Conservation (phyloP, 352 stramenopile genomes). For the Globisporangium apiculatum region DNA sequence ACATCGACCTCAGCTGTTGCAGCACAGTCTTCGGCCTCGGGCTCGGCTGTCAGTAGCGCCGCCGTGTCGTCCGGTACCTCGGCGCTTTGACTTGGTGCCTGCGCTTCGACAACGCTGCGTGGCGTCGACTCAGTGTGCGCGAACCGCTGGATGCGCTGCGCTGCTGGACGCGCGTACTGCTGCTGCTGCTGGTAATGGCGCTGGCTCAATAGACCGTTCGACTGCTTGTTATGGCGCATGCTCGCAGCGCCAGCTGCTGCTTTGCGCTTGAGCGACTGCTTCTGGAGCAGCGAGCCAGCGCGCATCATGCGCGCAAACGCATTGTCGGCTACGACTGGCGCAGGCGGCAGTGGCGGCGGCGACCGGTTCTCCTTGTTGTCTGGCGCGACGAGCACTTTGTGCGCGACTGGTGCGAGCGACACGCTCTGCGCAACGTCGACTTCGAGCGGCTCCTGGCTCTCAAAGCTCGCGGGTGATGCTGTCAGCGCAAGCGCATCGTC, state of each 20-base stretch:
- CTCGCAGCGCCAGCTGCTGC: slow-evolving; percentile 13
- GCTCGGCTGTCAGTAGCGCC: too few species aligned
- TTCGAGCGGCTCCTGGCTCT: slow-evolving; percentile 47
- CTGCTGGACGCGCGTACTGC: slow-evolving; percentile 2
- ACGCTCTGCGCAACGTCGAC: slow-evolving; percentile 44
- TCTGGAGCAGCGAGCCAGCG: slow-evolving; percentile 46
- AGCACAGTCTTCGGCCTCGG: background rate
- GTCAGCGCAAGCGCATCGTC: slow-evolving; percentile 4
- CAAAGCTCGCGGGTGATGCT: slow-evolving; percentile 16
- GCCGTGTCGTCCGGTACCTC: background rate
- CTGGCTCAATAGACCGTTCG: background rate
- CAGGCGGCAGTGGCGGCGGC: slow-evolving; percentile 1
- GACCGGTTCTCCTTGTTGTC: slow-evolving; percentile 40
- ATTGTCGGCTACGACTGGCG: slow-evolving; percentile 38
- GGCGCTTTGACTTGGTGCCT: background rate
- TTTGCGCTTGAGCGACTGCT: slow-evolving; percentile 50
- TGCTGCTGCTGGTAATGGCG: slow-evolving; percentile 2
- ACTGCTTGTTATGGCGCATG: slow-evolving; percentile 7
- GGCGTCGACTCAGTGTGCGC: slow-evolving; percentile 5
- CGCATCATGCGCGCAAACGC: slow-evolving; percentile 79
- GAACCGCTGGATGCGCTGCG: slow-evolving; percentile 20
- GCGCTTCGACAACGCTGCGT: background rate
- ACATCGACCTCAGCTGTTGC: background rate
- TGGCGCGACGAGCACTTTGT: slow-evolving; percentile 16
- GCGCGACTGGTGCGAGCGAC: slow-evolving; percentile 39